Evolutionary conservation across 352 stramenopile species (phyloP), one percentile per base, ranked within the genome.

Genomic region (Globisporangium sylvaticum): DNA sequence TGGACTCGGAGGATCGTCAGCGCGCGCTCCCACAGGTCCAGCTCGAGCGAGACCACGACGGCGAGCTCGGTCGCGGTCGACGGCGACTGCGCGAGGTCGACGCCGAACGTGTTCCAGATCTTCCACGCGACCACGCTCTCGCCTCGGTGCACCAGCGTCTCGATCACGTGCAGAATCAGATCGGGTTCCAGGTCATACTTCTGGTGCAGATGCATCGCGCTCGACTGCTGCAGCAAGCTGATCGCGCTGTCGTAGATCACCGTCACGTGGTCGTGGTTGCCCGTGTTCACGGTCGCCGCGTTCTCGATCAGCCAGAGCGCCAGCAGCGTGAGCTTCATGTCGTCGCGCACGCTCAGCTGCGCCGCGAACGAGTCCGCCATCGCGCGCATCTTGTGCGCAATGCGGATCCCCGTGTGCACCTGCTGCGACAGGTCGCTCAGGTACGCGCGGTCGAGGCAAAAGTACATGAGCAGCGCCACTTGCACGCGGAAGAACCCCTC

Each of bases 261-360:
- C 58, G 65, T 65, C 29, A 89, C 80, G 48, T 93, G 81, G 50
- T 90, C 81, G 0, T 83, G 78, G 56, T 79, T 79, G 4, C 79
- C 71, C 2, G 87, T 81, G 57, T 88, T 84, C n/a, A 92, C 72
- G n/a, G 83, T 80, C 9, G 81, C 80, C 5, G 84, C 83, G 53
- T 94, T 94, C 71, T 94, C 87, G 20, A 94, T 75, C 27, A 94
- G 65, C 87, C 87, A 94, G 24, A 94, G 70, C 39, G 87, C 87
- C 8, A 92, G 48, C 31, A 94, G 73, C 37, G 81, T 94, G 64
- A 89, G 68, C 66, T 91, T 91, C 84, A 94, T 94, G 72, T 94
- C 84, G 50, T 91, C 81, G 14, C 83, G 86, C 1, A 94, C 84
- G 64, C 71, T 87, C 29, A 94, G 75, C 57, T 90, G 78, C 15